These are phyloP conservation scores for Citrullus mucosospermus DNA, from an alignment of 306 rosid species.

Conservation along the genomic window DNA sequence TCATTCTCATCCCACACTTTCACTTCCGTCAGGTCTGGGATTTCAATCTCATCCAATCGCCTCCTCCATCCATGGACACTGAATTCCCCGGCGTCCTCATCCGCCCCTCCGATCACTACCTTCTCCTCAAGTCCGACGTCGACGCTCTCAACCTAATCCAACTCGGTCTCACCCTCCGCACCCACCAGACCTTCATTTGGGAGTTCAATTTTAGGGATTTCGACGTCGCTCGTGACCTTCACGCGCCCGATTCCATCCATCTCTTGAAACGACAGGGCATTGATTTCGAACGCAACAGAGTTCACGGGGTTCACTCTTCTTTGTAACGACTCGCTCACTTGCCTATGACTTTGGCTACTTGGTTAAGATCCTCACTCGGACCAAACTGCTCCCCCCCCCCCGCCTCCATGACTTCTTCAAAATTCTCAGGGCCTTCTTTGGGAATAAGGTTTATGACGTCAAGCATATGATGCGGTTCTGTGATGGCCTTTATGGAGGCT, in stretches of 20 bases:
- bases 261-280: slow-evolving; percentile 57
- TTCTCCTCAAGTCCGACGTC: slow-evolving; percentile 49
- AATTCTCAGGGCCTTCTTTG: slow-evolving; percentile 30
- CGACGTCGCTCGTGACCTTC: slow-evolving; percentile 26
- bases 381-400: slow-evolving; percentile 7
- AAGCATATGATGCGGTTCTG: slow-evolving; percentile 71
- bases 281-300: slow-evolving; percentile 35
- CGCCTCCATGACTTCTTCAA: slow-evolving; percentile 30
- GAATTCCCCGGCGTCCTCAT: slow-evolving; percentile 58
- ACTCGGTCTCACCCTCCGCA: slow-evolving; percentile 44
- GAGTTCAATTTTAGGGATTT: slow-evolving; percentile 69
- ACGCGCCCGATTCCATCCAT: slow-evolving; percentile 49
- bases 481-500: slow-evolving; percentile 38
- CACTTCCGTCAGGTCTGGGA: slow-evolving; percentile 49
- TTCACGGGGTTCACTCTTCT: slow-evolving; percentile 36
- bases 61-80: slow-evolving; percentile 48
- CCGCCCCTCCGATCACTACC: slow-evolving; percentile 52
- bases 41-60: slow-evolving; percentile 20
- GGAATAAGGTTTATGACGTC: slow-evolving; percentile 44
- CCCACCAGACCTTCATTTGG: slow-evolving; percentile 37
- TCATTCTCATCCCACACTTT: no score
- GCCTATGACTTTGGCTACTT: slow-evolving; percentile 65
- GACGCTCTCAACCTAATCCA: slow-evolving; percentile 69
- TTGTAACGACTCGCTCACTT: slow-evolving; percentile 36
- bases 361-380: slow-evolving; percentile 41